phyloP scores from a whole-genome alignment of 306 rosid species.

The Corylus avellana region DNA sequence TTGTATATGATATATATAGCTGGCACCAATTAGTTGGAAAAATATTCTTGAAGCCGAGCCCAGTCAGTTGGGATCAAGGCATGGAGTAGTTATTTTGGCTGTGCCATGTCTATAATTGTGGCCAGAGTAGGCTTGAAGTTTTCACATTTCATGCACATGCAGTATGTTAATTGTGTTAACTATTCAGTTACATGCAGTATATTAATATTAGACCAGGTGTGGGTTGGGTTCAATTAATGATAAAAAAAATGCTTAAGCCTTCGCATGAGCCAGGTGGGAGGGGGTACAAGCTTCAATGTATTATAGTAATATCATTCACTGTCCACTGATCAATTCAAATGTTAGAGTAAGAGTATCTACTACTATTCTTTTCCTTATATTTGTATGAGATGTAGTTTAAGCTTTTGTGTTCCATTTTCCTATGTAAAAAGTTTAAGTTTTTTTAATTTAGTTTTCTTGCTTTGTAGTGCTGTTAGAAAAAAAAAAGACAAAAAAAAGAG shows the following conservation, averaged over 20 bases:
- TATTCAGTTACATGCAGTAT: not conserved
- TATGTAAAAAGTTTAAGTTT: not conserved
- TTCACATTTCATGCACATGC: not conserved
- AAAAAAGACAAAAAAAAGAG: not conserved
- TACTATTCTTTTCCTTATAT: not conserved
- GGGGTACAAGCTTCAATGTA: no score
- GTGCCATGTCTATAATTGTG: not conserved
- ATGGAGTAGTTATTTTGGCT: not conserved
- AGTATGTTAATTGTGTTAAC: not conserved
- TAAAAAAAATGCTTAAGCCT: no score
- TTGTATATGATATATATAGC: not conserved
- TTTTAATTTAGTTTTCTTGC: conserved; percentile 22
- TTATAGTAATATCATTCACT: no score
- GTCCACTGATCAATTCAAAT: not conserved
- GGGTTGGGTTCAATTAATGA: not conserved
- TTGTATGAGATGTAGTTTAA: not conserved
- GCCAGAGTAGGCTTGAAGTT: not conserved
- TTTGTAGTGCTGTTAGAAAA: not conserved
- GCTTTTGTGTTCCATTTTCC: not conserved
- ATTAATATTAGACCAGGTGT: not conserved
- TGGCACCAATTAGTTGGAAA: not conserved
- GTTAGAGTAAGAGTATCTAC: not conserved
- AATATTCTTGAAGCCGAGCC: not conserved
- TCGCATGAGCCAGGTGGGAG: no score
- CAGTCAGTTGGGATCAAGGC: not conserved